A percentile compares a stretch with the other conserved stretches of the same genome.
These are phyloP conservation scores for Mesembryanthemum crystallinum DNA, from an alignment of 148 eudicot species.

Conservation along the genomic window DNA sequence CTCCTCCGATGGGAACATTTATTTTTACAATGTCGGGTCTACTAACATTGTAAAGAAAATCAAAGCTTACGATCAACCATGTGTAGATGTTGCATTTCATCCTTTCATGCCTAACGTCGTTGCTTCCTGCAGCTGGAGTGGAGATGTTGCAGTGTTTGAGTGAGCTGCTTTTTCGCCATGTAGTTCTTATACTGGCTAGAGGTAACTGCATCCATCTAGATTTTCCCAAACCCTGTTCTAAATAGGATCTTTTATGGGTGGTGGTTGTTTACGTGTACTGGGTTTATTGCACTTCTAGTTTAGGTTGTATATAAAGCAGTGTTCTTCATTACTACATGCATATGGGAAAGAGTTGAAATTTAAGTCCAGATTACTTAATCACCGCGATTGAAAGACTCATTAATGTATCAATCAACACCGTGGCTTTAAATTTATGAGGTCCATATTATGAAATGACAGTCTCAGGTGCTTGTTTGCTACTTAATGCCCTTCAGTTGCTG, in stretches of 20 bases:
- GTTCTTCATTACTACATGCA: neutral
- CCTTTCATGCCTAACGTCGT: conserved; percentile 57
- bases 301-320: no score
- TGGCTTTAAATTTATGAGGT: neutral
- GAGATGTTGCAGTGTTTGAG: conserved; percentile 52
- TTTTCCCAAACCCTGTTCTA: no score
- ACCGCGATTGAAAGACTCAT: neutral
- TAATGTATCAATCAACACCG: neutral
- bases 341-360: neutral
- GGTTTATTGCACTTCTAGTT: no score
- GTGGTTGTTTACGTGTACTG: no score
- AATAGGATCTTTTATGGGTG: no score
- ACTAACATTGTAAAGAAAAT: conserved; percentile 47
- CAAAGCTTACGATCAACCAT: conserved; percentile 59
- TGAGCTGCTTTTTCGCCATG: conserved; percentile 10
- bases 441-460: neutral
- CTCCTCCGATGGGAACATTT: conserved; percentile 70
- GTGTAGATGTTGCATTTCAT: conserved; percentile 69
- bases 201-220: no score
- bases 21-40: conserved; percentile 54
- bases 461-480: neutral
- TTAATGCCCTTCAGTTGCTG: neutral
- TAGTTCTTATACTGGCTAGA: neutral
- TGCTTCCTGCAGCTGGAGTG: conserved; percentile 71
- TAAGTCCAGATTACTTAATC: neutral